Evolutionary conservation across 352 stramenopile genomes (phyloP).

Genomic region (Globisporangium radiosum): DNA sequence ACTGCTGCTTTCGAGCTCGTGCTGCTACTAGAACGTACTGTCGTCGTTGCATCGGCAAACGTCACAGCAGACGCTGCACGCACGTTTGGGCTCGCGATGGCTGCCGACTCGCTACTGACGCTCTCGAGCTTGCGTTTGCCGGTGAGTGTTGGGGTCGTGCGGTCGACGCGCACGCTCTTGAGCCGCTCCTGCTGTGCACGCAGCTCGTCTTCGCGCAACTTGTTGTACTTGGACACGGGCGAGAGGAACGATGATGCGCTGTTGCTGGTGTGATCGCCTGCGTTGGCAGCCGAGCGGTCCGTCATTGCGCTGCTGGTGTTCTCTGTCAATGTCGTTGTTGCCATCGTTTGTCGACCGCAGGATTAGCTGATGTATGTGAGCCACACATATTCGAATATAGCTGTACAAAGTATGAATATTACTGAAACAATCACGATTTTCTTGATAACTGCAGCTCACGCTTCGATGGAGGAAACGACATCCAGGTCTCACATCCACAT

Average conservation of each 20-base stretch:
- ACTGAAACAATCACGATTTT: too few relatives aligned
- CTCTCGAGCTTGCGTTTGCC: slow-evolving; percentile 25
- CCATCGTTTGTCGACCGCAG: too few relatives aligned
- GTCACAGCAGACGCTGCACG: background rate
- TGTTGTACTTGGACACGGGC: slow-evolving; percentile 29
- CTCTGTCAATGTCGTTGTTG: too few relatives aligned
- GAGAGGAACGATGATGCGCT: slow-evolving; percentile 16
- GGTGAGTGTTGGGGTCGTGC: slow-evolving; percentile 4
- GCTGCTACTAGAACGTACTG: background rate
- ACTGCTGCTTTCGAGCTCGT: background rate
- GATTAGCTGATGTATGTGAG: too few relatives aligned
- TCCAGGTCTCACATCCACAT: too few relatives aligned
- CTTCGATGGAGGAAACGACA: too few relatives aligned
- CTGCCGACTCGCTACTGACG: background rate
- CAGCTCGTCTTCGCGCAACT: slow-evolving; percentile 12
- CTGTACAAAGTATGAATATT: too few relatives aligned
- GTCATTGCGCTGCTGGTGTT: too few relatives aligned
- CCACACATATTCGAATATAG: too few relatives aligned
- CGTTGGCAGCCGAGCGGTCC: too few relatives aligned
- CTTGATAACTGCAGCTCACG: too few relatives aligned
- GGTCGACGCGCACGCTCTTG: slow-evolving; percentile 13
- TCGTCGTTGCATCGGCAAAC: slow-evolving; percentile 7
- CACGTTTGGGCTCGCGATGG: background rate
- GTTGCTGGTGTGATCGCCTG: background rate
- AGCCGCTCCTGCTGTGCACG: slow-evolving; percentile 25